Conservation (phyloP, 2,329 filamentous ascomycete species). For the Paraphaeosphaeria sporulosa region DNA sequence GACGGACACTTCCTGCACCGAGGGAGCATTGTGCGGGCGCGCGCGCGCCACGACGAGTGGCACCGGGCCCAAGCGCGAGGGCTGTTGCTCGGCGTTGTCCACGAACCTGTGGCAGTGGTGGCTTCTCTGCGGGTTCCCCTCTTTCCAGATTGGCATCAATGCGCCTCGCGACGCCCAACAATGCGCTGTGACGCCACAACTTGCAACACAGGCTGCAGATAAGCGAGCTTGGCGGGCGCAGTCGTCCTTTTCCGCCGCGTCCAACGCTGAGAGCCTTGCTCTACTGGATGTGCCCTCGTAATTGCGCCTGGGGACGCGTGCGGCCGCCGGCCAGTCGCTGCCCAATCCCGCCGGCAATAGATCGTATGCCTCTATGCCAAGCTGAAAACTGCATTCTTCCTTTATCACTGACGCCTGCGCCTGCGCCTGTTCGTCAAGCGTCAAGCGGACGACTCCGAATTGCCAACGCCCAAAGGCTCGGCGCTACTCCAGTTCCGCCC, state of each 20-base stretch:
- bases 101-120: constrained; percentile 40
- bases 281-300: constrained; percentile 8
- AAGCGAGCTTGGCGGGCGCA: constrained; percentile 44
- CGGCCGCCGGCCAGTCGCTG: constrained; percentile 2
- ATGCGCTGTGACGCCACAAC: constrained; percentile 38
- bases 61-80: not conserved
- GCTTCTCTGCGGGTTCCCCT: constrained; percentile 34
- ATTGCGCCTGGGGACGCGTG: not conserved
- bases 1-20: too few relatives aligned
- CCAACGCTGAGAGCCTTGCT: constrained; percentile 7
- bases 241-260: constrained; percentile 19
- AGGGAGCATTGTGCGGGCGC: too few relatives aligned
- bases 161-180: too few relatives aligned
- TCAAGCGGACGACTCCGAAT: constrained; percentile 9
- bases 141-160: constrained; percentile 20
- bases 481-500: constrained; percentile 21
- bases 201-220: constrained; percentile 38
- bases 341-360: not conserved
- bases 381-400: not conserved
- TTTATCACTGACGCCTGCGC: not conserved
- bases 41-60: too few relatives aligned
- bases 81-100: constrained; percentile 6
- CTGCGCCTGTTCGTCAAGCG: too few relatives aligned
- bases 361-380: not conserved
- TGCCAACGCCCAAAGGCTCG: constrained; percentile 19